Evolutionary conservation across 768 basidiomycete species (phyloP), one percentile per base, ranked within the genome.

Genomic region (Astraeus odoratus): DNA sequence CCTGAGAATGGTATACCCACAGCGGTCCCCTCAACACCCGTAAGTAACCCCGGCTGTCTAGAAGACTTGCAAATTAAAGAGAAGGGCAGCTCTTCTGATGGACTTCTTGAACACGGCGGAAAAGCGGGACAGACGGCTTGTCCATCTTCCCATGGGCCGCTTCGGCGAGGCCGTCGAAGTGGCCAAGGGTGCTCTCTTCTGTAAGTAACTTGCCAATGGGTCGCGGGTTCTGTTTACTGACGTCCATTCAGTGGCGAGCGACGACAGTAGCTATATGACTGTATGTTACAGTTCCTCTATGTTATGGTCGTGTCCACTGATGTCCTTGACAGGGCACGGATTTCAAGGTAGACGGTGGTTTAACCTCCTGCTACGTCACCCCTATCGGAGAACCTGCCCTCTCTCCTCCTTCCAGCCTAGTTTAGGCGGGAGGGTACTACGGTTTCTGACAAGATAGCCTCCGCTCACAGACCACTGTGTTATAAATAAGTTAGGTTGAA

Each of bases 91-190:
- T 30, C 81, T 99, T 37, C 75, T 99, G 23, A 99, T 99, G 96
- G 85, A 98, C 66, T 99, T 95, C 76, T 78, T 99, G 59, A 80
- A 98, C 67, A 97, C 96, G 16, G 73, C 83, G 36, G 96, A 99
- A 74, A 98, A 98, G 71, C 80, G 86, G 48, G 80, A 97, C 35
- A 82, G 96, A 23, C 78, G 96, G 37, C 61, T 97, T 61, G 81
- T 91, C 18, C 91, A 93, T 55, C 77, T 95, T 13, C 95, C 94
- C 1, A 91, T 96, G 90, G 94, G 94, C 50, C 80, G 95, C 49
- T 99, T 99, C 62, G 95, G 95, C 29, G 92, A 97, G 71, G 96
- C 94, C 1, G 74, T 98, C 51, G 96, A 99, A 65, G 76, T 94
- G 48, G 96, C 96, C 6, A 86, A 84, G 58, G 93, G 81, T 23